Evolutionary conservation across 2,329 filamentous ascomycete genomes (phyloP).

Genomic region (Hypoxylon sp.): DNA sequence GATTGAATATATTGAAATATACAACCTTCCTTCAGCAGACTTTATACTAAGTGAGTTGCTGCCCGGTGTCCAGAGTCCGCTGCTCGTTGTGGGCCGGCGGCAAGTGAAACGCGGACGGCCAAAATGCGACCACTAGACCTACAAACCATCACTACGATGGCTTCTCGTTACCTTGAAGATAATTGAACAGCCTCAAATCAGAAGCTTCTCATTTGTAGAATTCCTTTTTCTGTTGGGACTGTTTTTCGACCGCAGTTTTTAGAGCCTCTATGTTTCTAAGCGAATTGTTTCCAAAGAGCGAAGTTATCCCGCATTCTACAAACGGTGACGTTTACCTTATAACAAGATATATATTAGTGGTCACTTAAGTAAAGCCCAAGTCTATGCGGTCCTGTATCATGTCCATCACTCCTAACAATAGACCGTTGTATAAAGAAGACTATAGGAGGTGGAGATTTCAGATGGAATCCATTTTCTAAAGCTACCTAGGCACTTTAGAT

Average conservation of each 20-base stretch:
- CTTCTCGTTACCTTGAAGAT: neutral
- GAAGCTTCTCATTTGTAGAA: neutral
- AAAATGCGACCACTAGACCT: neutral
- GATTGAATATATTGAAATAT: neutral
- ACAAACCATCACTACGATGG: too few species aligned
- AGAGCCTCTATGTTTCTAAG: neutral
- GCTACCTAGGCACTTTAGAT: neutral
- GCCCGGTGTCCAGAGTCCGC: neutral
- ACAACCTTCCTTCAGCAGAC: neutral
- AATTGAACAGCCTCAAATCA: neutral
- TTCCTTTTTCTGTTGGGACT: neutral
- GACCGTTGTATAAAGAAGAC: neutral
- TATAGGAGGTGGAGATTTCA: neutral
- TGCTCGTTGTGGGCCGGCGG: neutral
- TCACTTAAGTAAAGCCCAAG: neutral
- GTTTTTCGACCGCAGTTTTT: neutral
- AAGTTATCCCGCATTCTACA: neutral
- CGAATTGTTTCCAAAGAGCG: neutral
- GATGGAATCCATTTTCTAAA: neutral
- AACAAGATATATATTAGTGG: neutral
- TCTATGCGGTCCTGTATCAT: neutral
- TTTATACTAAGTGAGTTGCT: neutral
- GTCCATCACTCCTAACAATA: neutral
- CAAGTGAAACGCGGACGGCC: neutral
- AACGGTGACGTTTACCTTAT: neutral